These are phyloP conservation scores for Microthyrium microscopicum DNA, from an alignment of 2,329 filamentous ascomycete genomes.

Conservation along the genomic window DNA sequence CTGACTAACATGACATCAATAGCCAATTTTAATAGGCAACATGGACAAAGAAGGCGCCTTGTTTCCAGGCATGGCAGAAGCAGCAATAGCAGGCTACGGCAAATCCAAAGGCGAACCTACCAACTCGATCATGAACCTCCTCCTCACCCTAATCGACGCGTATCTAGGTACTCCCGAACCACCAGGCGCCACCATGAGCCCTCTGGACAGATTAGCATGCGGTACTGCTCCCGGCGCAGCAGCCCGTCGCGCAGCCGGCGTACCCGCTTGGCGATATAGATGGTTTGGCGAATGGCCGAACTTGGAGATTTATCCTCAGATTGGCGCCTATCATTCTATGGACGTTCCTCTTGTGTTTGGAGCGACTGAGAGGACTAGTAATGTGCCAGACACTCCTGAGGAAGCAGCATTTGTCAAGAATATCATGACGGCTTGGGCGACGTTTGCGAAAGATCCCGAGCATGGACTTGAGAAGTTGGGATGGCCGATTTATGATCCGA, in stretches of 20 bases:
- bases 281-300: not conserved
- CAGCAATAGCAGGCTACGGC: not conserved
- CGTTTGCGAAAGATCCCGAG: constrained; percentile 7
- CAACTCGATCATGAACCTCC: no score
- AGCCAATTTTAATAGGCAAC: constrained; percentile 5
- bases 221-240: no score
- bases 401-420: constrained; percentile 2
- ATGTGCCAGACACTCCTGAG: not conserved
- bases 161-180: no score
- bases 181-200: no score
- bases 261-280: not conserved
- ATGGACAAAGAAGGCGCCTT: constrained; percentile 4
- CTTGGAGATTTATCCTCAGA: not conserved
- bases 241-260: not conserved
- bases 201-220: no score
- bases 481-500: constrained; percentile 8
- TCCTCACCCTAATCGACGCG: no score
- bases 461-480: constrained; percentile 1
- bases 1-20: no score
- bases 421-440: constrained; percentile 5
- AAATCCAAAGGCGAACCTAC: no score
- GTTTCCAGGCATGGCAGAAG: not conserved
- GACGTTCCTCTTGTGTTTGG: constrained; percentile 4
- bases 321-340: not conserved
- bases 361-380: constrained; percentile 1